Percentiles rank a stretch among this genome's conserved stretches.
phyloP scores from a whole-genome alignment of 2,329 filamentous ascomycete species.

The Trichophyton equinum region DNA sequence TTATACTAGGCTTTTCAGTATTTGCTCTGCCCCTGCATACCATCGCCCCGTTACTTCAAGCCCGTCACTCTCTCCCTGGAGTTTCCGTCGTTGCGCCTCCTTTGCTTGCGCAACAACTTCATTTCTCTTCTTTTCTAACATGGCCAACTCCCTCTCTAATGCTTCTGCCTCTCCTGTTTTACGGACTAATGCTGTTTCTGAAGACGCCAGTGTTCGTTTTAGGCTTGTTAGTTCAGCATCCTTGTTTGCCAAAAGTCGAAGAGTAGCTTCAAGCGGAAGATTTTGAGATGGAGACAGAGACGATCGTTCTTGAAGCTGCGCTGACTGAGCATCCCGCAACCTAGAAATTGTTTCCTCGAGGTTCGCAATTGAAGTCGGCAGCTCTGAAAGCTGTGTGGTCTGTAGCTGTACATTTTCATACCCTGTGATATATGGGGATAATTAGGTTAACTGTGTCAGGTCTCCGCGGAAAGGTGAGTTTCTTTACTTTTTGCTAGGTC shows the following conservation, averaged over 20 bases:
- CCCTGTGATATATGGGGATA: constrained; percentile 25
- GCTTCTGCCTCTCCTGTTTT: constrained; percentile 35
- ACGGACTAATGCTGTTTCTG: constrained; percentile 33
- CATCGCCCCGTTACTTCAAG: constrained; percentile 36
- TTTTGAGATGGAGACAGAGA: constrained; percentile 25
- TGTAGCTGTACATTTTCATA: constrained; percentile 45
- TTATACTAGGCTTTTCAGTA: constrained; percentile 25
- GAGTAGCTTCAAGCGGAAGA: constrained; percentile 30
- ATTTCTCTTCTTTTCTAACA: constrained; percentile 34
- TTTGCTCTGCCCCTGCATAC: constrained; percentile 32
- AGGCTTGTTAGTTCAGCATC: constrained; percentile 31
- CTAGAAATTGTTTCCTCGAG: constrained; percentile 39
- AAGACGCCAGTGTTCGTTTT: constrained; percentile 30
- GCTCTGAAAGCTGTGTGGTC: constrained; percentile 37
- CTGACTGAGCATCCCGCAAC: constrained; percentile 44
- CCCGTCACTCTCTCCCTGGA: constrained; percentile 35
- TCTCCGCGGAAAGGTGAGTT: not conserved
- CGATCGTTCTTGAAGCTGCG: constrained; percentile 48
- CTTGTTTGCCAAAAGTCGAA: constrained; percentile 29
- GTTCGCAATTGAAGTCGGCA: constrained; percentile 41
- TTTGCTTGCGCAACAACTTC: constrained; percentile 36
- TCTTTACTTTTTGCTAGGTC: constrained; percentile 47
- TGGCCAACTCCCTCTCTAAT: constrained; percentile 32
- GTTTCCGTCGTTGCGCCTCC: constrained; percentile 32
- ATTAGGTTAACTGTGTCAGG: not conserved